A percentile compares a stretch with the other conserved stretches of the same genome.
Conservation (phyloP, 176 grass and related monocot genomes). For the Lolium rigidum region DNA sequence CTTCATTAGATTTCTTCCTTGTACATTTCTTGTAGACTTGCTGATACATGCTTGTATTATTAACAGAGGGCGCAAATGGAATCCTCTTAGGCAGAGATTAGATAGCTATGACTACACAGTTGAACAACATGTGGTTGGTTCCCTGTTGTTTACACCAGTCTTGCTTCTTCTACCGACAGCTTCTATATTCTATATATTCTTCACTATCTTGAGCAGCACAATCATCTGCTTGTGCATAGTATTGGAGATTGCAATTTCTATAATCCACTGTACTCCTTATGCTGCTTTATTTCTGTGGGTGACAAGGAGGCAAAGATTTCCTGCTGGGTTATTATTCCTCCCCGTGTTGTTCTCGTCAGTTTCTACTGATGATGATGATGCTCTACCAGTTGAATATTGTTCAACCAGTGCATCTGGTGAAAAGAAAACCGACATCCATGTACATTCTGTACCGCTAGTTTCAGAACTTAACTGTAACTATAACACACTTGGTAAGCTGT, state of each 20-base stretch:
- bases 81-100: constrained; percentile 77
- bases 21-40: constrained; percentile 10
- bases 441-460: constrained; percentile 52
- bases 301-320: constrained; percentile 72
- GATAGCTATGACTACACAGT: constrained; percentile 90
- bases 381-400: constrained; percentile 31
- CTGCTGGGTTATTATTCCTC: constrained; percentile 76
- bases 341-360: constrained; percentile 39
- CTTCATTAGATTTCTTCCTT: constrained; percentile 30
- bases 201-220: constrained; percentile 78
- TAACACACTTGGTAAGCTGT: constrained; percentile 69
- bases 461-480: constrained; percentile 71
- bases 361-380: constrained; percentile 33
- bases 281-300: constrained; percentile 72
- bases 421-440: constrained; percentile 32
- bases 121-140: constrained; percentile 96
- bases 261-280: constrained; percentile 78
- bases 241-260: constrained; percentile 64
- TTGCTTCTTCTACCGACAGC: constrained; percentile 86
- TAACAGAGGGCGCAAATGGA: constrained; percentile 90
- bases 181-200: constrained; percentile 93
- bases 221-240: constrained; percentile 59
- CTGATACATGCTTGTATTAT: constrained; percentile 43
- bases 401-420: constrained; percentile 10
- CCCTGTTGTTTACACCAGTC: constrained; percentile 88